phyloP scores from a whole-genome alignment of 129 eudicot genomes.

The Sambucus nigra region DNA sequence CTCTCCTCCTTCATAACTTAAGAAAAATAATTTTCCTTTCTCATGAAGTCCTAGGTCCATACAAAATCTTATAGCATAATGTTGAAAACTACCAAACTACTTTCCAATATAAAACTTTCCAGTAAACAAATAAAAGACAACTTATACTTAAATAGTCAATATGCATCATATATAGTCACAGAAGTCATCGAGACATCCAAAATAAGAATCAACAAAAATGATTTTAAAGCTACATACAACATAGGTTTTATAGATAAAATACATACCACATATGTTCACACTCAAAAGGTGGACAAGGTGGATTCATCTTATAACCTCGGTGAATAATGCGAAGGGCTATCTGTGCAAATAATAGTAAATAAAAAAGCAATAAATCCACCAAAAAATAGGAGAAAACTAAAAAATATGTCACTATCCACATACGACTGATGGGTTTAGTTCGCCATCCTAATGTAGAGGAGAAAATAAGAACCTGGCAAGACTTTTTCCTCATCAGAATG shows the following conservation, averaged over 20 bases:
- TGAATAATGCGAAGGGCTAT: constrained; percentile 79
- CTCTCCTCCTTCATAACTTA: too few relatives aligned
- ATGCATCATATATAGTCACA: neutral
- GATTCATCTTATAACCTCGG: constrained; percentile 91
- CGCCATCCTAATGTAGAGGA: too few relatives aligned
- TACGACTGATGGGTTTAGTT: too few relatives aligned
- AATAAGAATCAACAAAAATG: neutral
- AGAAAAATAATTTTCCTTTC: neutral
- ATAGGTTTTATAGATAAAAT: too few relatives aligned
- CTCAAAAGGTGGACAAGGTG: constrained; percentile 91
- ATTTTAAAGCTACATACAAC: constrained; percentile 9
- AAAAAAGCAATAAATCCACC: too few relatives aligned
- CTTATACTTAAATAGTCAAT: neutral
- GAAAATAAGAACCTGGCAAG: too few relatives aligned
- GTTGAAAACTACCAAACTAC: neutral
- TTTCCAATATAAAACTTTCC: neutral
- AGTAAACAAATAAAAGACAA: neutral
- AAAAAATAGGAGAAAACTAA: too few relatives aligned
- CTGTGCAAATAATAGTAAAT: too few relatives aligned
- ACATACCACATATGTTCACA: constrained; percentile 99
- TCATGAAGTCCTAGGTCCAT: neutral
- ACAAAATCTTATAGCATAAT: too few relatives aligned
- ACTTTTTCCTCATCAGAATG: too few relatives aligned
- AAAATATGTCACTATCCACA: too few relatives aligned
- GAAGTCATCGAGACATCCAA: neutral